Evolutionary conservation across 441 rosid genomes (phyloP).

Genomic region (Brassica balearica): DNA sequence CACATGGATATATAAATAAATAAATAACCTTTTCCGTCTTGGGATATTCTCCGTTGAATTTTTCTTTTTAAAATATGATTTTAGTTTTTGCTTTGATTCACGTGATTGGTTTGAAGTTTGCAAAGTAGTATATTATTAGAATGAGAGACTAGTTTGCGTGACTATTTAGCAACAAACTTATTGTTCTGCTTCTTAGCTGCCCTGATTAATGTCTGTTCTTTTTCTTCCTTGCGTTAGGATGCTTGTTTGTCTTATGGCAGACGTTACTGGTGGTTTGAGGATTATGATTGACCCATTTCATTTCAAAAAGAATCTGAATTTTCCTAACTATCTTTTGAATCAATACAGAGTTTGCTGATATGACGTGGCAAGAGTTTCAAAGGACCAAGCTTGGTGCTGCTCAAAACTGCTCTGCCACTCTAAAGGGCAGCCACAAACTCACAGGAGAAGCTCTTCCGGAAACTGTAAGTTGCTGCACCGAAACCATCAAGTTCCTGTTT

Average conservation of each 20-base stretch:
- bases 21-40: background rate
- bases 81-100: too few relatives aligned
- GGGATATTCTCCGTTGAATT: background rate
- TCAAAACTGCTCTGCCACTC: slow-evolving; percentile 96
- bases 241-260: background rate
- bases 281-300: too few relatives aligned
- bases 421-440: slow-evolving; percentile 78
- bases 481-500: slow-evolving; percentile 11
- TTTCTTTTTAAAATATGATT: too few relatives aligned
- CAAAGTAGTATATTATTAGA: background rate
- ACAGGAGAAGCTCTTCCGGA: slow-evolving; percentile 63
- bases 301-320: too few relatives aligned
- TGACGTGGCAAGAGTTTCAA: slow-evolving; percentile 92
- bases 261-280: background rate
- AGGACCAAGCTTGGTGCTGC: slow-evolving; percentile 87
- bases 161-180: background rate
- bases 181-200: slow-evolving; percentile 16
- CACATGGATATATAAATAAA: slow-evolving; percentile 4
- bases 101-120: slow-evolving; percentile 18
- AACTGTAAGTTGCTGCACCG: slow-evolving; percentile 45
- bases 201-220: slow-evolving; percentile 9
- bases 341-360: slow-evolving; percentile 78
- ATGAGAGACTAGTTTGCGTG: slow-evolving; percentile 8
- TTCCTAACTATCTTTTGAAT: background rate
- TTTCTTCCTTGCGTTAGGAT: background rate